phyloP scores from a whole-genome alignment of 345 rosid genomes.

The Eucalyptus cladocalyx region DNA sequence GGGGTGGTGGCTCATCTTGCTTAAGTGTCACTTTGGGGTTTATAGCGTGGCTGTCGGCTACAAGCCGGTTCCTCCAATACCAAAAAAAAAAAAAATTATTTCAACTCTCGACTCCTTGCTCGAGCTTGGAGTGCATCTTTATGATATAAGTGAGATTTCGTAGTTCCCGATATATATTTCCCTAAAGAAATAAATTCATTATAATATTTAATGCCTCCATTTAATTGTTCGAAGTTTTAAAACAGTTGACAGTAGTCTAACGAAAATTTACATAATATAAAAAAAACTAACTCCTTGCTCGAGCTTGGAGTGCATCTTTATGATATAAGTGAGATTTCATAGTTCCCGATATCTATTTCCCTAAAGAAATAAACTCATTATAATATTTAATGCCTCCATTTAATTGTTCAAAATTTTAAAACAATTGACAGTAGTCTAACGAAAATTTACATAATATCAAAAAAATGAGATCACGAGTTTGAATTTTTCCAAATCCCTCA shows the following conservation, averaged over 20 bases:
- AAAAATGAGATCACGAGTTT: no score
- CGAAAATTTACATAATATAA: not conserved
- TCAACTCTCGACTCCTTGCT: not conserved
- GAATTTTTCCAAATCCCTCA: no score
- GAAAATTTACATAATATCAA: not conserved
- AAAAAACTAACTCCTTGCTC: not conserved
- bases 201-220: no score
- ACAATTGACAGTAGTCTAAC: rapidly evolving
- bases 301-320: not conserved
- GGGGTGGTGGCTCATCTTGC: no score
- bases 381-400: no score
- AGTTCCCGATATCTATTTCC: not conserved
- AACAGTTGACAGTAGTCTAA: no score
- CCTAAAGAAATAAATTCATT: not conserved
- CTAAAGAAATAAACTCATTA: not conserved
- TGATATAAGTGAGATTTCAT: not conserved
- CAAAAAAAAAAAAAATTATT: no score
- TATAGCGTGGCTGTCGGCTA: no score
- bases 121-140: not conserved
- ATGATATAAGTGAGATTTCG: not conserved
- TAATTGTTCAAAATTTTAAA: not conserved
- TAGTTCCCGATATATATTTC: not conserved
- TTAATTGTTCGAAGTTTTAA: no score
- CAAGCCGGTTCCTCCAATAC: no score
- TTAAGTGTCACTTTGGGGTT: no score